These are phyloP conservation scores for Agaricus bisporus DNA, from an alignment of 768 basidiomycete species.

Conservation along the genomic window DNA sequence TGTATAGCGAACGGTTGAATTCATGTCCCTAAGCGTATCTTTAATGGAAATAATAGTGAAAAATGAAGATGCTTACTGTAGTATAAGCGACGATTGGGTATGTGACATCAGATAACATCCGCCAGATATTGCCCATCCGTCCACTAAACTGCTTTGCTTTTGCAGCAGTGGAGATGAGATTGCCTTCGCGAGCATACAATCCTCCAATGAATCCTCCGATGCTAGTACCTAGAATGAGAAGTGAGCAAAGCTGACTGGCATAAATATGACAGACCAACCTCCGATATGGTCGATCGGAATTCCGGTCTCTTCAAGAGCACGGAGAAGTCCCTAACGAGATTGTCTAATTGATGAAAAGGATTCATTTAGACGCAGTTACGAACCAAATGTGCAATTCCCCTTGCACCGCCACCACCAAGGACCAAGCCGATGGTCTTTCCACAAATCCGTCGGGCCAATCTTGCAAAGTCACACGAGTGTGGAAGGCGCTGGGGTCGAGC, in stretches of 20 bases:
- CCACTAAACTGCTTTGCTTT: slow-evolving; percentile 89
- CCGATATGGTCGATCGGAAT: slow-evolving; percentile 94
- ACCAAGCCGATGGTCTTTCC: slow-evolving; percentile 93
- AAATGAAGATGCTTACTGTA: slow-evolving; percentile 39
- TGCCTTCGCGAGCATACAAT: slow-evolving; percentile 90
- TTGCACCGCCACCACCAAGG: slow-evolving; percentile 94
- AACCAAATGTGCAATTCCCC: slow-evolving; percentile 51
- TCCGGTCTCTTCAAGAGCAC: slow-evolving; percentile 84
- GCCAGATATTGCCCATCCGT: slow-evolving; percentile 92
- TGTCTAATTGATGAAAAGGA: slow-evolving; percentile 4
- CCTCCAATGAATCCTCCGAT: slow-evolving; percentile 93
- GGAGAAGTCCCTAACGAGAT: slow-evolving; percentile 73
- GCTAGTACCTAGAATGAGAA: slow-evolving; percentile 55
- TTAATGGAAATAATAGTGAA: not conserved
- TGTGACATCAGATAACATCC: slow-evolving; percentile 88
- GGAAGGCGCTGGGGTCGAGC: slow-evolving; percentile 70
- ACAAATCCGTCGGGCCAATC: slow-evolving; percentile 85
- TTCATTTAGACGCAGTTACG: slow-evolving; percentile 9
- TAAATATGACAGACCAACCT: slow-evolving; percentile 32
- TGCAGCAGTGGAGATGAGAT: slow-evolving; percentile 78
- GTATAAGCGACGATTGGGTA: slow-evolving; percentile 92
- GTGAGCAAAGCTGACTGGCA: not conserved
- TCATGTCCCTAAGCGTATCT: slow-evolving; percentile 66
- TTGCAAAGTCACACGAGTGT: slow-evolving; percentile 86
- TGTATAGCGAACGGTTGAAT: slow-evolving; percentile 93